Conservation (phyloP, 2,329 filamentous ascomycete species). For the Aspergillus vadensis region DNA sequence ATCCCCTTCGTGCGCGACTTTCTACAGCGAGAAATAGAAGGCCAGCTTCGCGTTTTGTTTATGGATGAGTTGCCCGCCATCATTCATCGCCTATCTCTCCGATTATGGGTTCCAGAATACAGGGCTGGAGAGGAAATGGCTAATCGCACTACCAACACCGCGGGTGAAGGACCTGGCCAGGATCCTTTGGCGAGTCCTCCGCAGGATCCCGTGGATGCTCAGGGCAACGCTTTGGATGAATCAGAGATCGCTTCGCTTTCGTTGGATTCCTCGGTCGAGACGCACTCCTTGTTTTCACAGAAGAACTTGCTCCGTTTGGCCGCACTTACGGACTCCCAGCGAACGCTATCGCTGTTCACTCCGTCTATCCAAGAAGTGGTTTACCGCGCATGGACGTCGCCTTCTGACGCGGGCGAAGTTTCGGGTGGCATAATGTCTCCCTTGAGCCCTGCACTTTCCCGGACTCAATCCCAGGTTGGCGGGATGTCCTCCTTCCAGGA, state of each 20-base stretch:
- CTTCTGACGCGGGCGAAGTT: conserved; percentile 69
- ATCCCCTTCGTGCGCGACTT: conserved; percentile 98
- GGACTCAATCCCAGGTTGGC: conserved; percentile 65
- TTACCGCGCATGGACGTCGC: conserved; percentile 87
- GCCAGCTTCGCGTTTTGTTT: conserved; percentile 86
- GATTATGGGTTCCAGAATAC: conserved; percentile 88
- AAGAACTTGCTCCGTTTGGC: conserved; percentile 87
- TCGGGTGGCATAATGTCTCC: conserved; percentile 42
- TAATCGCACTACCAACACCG: conserved; percentile 52
- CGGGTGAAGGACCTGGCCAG: conserved; percentile 63
- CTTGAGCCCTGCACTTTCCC: conserved; percentile 56
- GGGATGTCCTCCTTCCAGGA: conserved; percentile 76
- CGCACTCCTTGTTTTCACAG: conserved; percentile 89
- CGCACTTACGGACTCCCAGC: conserved; percentile 81
- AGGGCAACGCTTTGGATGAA: conserved; percentile 74
- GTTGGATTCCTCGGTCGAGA: conserved; percentile 76
- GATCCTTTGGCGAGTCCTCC: conserved; percentile 83
- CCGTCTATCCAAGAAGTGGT: conserved; percentile 87
- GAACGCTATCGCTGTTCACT: conserved; percentile 87
- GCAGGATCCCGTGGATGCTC: conserved; percentile 77
- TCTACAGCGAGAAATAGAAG: conserved; percentile 92
- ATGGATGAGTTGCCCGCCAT: conserved; percentile 98
- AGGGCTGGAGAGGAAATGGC: conserved; percentile 65
- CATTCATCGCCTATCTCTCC: conserved; percentile 86
- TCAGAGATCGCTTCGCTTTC: conserved; percentile 75